These are phyloP conservation scores for Tolypocladium ovalisporum DNA, from an alignment of 2,329 filamentous ascomycete species.

Conservation along the genomic window DNA sequence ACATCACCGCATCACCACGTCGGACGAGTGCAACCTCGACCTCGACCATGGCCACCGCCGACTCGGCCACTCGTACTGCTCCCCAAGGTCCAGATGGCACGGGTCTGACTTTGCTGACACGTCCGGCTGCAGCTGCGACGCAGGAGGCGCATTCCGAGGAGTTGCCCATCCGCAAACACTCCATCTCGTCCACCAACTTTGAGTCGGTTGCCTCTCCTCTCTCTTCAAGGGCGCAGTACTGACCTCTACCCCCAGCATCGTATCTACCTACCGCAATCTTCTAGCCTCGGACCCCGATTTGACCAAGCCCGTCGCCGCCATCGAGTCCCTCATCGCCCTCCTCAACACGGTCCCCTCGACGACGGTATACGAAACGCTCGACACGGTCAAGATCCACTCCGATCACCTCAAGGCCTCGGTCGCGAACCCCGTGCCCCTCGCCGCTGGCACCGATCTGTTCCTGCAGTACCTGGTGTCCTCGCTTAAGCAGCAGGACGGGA, in stretches of 20 bases:
- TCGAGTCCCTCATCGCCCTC: constrained; percentile 80
- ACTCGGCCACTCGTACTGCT: background rate
- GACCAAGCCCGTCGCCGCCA: constrained; percentile 91
- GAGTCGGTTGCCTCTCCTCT: constrained; percentile 10
- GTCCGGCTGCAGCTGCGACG: background rate
- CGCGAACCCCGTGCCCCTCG: constrained; percentile 81
- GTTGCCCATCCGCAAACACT: constrained; percentile 1
- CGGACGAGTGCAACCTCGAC: background rate
- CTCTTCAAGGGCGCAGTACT: background rate
- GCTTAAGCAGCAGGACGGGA: constrained; percentile 42
- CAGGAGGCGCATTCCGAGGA: background rate
- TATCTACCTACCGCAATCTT: constrained; percentile 42
- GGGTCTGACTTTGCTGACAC: background rate
- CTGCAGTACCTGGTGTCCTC: constrained; percentile 82
- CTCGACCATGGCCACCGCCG: background rate
- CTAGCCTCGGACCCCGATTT: constrained; percentile 64
- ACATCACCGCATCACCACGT: background rate
- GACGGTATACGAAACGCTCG: constrained; percentile 89
- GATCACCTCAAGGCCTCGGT: constrained; percentile 66
- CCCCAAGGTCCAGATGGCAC: background rate
- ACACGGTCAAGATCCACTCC: constrained; percentile 69
- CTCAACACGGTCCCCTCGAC: constrained; percentile 69
- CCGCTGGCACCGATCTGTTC: constrained; percentile 91
- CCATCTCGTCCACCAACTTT: constrained; percentile 11
- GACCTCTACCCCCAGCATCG: constrained; percentile 31